Percentiles rank a stretch among this genome's conserved stretches.
phyloP scores from a whole-genome alignment of 208 protist species.

The Trypanosoma theileri region DNA sequence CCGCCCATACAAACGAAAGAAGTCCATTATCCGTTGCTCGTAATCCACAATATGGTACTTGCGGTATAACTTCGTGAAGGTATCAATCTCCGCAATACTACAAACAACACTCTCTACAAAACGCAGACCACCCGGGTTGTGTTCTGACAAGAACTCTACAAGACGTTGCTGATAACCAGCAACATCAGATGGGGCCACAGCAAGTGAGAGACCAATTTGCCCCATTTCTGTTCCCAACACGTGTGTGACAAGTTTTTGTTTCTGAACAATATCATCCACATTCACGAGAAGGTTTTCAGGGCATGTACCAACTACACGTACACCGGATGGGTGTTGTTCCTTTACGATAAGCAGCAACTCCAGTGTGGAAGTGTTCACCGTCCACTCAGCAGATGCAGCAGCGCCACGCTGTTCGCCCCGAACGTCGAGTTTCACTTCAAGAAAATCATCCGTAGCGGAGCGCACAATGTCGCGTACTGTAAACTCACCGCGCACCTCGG shows the following conservation, averaged over 20 bases:
- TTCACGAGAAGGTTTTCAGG: conserved; percentile 32
- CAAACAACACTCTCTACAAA: conserved; percentile 62
- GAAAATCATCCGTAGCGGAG: conserved; percentile 38
- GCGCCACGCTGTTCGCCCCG: conserved; percentile 20
- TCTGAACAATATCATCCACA: conserved; percentile 52
- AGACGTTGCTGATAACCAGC: conserved; percentile 52
- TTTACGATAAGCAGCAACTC: conserved; percentile 58
- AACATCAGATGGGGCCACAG: conserved; percentile 56
- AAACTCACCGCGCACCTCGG: conserved; percentile 34
- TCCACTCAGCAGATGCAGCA: conserved; percentile 50
- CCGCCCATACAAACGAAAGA: conserved; percentile 70
- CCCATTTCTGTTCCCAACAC: conserved; percentile 71
- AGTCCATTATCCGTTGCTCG: conserved; percentile 42
- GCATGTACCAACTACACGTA: conserved; percentile 41
- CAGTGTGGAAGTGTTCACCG: conserved; percentile 29
- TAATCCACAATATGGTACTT: conserved; percentile 74
- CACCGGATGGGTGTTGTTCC: conserved; percentile 30
- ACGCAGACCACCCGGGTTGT: conserved; percentile 65
- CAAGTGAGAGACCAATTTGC: conserved; percentile 69
- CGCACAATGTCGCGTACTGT: conserved; percentile 33
- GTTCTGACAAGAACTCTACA: conserved; percentile 44
- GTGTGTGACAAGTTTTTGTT: conserved; percentile 62
- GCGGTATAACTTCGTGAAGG: conserved; percentile 75
- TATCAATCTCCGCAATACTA: conserved; percentile 66
- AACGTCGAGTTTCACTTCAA: conserved; percentile 62